These are phyloP conservation scores for Chrysosporium keratinophilum DNA, from an alignment of 2,329 filamentous ascomycete species.

Conservation along the genomic window DNA sequence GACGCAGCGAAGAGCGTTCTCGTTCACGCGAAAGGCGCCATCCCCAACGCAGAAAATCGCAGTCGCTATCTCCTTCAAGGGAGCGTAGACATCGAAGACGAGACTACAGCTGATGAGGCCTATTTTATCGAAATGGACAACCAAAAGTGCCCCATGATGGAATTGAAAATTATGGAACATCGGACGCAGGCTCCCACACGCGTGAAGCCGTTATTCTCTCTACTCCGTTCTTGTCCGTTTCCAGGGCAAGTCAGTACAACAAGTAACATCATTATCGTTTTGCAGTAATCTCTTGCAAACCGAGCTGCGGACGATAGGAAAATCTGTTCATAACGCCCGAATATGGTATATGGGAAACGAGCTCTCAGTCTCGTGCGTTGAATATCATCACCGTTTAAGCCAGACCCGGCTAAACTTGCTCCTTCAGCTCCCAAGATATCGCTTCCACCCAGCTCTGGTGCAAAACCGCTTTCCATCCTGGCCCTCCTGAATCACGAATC, in stretches of 20 bases:
- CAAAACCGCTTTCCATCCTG: conserved; percentile 56
- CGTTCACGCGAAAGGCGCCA: conserved; percentile 24
- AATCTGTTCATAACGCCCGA: neutral
- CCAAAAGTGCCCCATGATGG: no score
- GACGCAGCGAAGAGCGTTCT: conserved; percentile 24
- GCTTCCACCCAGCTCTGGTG: conserved; percentile 69
- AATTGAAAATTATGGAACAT: neutral
- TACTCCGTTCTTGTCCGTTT: neutral
- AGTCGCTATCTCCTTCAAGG: conserved; percentile 16
- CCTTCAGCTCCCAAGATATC: conserved; percentile 49
- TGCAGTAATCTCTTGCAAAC: neutral
- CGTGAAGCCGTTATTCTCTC: no score
- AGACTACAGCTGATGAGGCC: conserved; percentile 18
- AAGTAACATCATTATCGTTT: neutral
- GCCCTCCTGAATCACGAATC: conserved; percentile 59
- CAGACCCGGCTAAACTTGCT: neutral
- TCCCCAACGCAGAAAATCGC: conserved; percentile 22
- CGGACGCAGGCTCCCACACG: neutral
- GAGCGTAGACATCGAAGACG: conserved; percentile 20
- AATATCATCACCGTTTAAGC: neutral
- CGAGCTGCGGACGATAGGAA: neutral
- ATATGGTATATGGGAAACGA: neutral
- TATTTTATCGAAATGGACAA: neutral
- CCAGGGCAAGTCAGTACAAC: neutral
- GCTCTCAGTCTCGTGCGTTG: neutral